phyloP scores from a whole-genome alignment of 208 protist genomes.

The Crithidia acanthocephali region DNA sequence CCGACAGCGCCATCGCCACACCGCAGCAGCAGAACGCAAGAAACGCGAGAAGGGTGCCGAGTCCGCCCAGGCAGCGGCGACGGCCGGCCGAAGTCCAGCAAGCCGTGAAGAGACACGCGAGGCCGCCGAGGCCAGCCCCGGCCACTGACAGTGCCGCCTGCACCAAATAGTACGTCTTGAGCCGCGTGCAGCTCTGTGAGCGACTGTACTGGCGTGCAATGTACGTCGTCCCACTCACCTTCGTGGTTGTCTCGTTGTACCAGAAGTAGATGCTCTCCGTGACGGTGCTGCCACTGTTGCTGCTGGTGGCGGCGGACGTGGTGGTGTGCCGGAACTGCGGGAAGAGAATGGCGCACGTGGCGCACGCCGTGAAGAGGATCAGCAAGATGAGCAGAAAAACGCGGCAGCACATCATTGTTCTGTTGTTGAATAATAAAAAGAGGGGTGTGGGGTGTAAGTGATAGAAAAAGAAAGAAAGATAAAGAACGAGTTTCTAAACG shows the following conservation, averaged over 20 bases:
- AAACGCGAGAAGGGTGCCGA: background rate
- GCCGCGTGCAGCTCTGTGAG: background rate
- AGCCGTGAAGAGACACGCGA: conserved; percentile 11
- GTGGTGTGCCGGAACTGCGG: conserved; percentile 14
- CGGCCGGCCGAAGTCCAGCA: conserved; percentile 8
- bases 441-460: background rate
- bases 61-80: background rate
- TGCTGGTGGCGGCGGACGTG: background rate
- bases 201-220: conserved; percentile 10
- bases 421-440: background rate
- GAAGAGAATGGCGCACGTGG: conserved; percentile 27
- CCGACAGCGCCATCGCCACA: conserved; percentile 2
- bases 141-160: conserved; percentile 9
- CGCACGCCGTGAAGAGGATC: conserved; percentile 19
- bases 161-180: conserved; percentile 5
- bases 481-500: background rate
- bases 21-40: conserved; percentile 11
- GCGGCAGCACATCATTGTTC: conserved; percentile 24
- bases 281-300: background rate
- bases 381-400: conserved; percentile 18
- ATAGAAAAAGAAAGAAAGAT: conserved; percentile 4
- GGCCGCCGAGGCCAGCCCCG: conserved; percentile 2
- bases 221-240: conserved; percentile 6
- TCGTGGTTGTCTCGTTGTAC: conserved; percentile 2
- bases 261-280: conserved; percentile 15